Conservation (phyloP, 257 asterid genomes). For the Solanum corneliomulleri region DNA sequence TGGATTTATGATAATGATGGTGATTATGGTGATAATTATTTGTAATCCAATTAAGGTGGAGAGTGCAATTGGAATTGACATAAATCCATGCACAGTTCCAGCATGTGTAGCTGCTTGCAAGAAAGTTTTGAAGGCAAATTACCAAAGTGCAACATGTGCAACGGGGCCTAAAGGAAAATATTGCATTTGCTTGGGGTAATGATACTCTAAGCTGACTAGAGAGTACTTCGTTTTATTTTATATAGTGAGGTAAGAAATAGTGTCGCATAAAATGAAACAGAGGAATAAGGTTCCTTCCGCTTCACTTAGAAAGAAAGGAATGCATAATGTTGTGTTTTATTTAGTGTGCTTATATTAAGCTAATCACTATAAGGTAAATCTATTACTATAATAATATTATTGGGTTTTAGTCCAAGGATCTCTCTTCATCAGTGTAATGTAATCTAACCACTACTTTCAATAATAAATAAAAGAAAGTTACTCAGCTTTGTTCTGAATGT, state of each 20-base stretch:
- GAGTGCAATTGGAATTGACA: constrained; percentile 35
- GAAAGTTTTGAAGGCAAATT: constrained; percentile 20
- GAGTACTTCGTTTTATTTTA: not conserved
- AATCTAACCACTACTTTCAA: not conserved
- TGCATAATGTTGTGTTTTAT: not conserved
- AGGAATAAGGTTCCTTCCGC: not conserved
- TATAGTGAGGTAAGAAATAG: rapidly evolving
- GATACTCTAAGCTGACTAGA: not conserved
- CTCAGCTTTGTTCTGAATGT: not conserved
- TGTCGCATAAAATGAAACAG: not conserved
- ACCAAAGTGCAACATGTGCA: constrained; percentile 40
- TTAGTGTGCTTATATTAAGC: not conserved
- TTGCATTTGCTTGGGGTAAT: constrained; percentile 36
- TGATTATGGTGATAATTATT: not conserved
- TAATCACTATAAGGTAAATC: not conserved
- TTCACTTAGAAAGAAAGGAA: not conserved
- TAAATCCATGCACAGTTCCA: constrained; percentile 40
- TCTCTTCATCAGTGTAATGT: not conserved
- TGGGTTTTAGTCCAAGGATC: not conserved
- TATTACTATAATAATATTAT: not conserved
- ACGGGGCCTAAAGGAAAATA: constrained; percentile 38
- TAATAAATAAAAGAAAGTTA: not conserved
- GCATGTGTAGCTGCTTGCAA: constrained; percentile 40
- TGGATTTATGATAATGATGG: not conserved
- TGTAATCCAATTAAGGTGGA: constrained; percentile 24